phyloP scores from a whole-genome alignment of 208 protist species.

The Strigomonas culicis region DNA sequence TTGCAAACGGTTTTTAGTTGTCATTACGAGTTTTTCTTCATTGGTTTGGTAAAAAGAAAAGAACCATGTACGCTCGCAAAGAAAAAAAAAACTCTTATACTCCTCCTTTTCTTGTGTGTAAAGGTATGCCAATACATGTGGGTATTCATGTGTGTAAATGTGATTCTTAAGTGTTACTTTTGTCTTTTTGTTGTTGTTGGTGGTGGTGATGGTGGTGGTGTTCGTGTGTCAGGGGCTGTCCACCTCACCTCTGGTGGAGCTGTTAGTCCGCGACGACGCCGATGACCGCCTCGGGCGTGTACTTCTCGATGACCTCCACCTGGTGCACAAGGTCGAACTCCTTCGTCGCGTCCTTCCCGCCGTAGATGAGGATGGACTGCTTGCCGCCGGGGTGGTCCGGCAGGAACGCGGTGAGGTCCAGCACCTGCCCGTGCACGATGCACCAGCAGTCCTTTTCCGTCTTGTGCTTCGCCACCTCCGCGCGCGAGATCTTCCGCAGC shows the following conservation, averaged over 20 bases:
- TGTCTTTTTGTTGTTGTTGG: no score
- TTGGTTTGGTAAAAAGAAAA: no score
- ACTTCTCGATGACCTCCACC: conserved; percentile 53
- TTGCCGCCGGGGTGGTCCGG: conserved; percentile 58
- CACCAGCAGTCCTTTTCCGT: conserved; percentile 53
- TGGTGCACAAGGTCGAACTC: conserved; percentile 50
- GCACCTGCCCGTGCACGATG: conserved; percentile 43
- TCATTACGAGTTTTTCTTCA: no score
- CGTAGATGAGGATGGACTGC: conserved; percentile 47
- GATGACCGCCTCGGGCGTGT: conserved; percentile 48
- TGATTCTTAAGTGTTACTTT: no score
- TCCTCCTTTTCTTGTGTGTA: no score
- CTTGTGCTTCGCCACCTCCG: conserved; percentile 70
- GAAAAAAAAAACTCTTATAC: no score
- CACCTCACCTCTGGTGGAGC: neutral
- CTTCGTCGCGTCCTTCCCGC: conserved; percentile 61
- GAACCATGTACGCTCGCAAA: no score
- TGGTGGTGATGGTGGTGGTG: no score
- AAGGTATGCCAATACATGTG: no score
- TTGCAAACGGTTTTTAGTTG: no score
- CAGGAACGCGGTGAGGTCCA: conserved; percentile 49
- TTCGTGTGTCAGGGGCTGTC: neutral
- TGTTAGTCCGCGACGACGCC: conserved; percentile 32
- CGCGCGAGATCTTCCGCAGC: conserved; percentile 28
- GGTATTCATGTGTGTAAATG: no score